A percentile compares a stretch with the other conserved stretches of the same genome.
These are phyloP conservation scores for Fusarium verrucosum DNA, from an alignment of 2,329 filamentous ascomycete genomes.

Conservation along the genomic window DNA sequence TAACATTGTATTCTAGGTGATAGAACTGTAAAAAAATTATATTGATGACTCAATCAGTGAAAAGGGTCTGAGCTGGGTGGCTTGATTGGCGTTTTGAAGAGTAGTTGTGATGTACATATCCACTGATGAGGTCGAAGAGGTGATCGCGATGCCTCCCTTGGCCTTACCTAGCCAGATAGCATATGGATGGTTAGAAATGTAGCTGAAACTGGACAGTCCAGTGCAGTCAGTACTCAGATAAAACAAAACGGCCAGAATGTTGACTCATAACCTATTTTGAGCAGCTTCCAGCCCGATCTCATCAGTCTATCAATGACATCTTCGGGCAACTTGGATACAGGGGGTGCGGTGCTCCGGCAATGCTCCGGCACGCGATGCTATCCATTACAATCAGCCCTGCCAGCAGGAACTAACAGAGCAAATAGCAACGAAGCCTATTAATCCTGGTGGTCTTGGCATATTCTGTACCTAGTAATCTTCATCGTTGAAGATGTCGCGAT, in stretches of 20 bases:
- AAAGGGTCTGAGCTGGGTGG: no score
- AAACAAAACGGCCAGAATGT: not conserved
- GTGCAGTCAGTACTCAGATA: no score
- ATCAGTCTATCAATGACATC: not conserved
- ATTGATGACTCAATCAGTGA: constrained; percentile 3
- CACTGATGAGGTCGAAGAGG: not conserved
- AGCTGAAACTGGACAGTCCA: no score
- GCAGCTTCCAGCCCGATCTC: not conserved
- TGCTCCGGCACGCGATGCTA: no score
- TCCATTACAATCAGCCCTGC: not conserved
- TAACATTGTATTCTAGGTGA: constrained; percentile 42
- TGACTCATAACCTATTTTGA: not conserved
- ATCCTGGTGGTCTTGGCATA: not conserved
- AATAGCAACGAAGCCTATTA: constrained; percentile 8
- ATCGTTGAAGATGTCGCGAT: not conserved
- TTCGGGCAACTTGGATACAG: not conserved
- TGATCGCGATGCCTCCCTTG: not conserved
- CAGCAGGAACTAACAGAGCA: constrained; percentile 12
- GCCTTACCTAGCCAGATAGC: no score
- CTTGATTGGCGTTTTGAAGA: not conserved
- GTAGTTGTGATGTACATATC: no score
- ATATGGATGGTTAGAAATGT: not conserved
- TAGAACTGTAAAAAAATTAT: constrained; percentile 40
- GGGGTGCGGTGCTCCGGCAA: no score
- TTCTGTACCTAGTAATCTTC: not conserved